These are phyloP conservation scores for Rhizophora apiculata DNA, from an alignment of 345 rosid genomes.

Conservation along the genomic window DNA sequence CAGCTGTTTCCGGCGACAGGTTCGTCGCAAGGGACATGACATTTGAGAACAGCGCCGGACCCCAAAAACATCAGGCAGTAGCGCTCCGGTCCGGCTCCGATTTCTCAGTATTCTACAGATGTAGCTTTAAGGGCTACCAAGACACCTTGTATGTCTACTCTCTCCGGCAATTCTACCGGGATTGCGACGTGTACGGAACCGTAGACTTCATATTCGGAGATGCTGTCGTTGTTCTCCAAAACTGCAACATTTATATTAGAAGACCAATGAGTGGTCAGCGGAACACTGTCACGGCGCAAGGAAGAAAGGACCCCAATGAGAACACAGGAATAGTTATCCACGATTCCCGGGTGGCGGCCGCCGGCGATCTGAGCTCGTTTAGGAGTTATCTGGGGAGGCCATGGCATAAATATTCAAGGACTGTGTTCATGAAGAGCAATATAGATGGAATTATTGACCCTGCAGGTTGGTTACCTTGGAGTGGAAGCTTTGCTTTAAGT, in stretches of 20 bases:
- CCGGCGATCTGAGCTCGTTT: not conserved
- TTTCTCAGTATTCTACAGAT: slow-evolving; percentile 2
- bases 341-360: not conserved
- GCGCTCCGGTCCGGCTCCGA: not conserved
- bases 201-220: not conserved
- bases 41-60: slow-evolving; percentile 10
- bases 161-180: not conserved
- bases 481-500: not conserved
- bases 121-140: slow-evolving; percentile 14
- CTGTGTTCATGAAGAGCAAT: not conserved
- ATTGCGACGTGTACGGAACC: not conserved
- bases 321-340: not conserved
- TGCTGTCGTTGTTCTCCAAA: not conserved
- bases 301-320: not conserved
- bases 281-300: not conserved
- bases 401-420: slow-evolving; percentile 10
- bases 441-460: not conserved
- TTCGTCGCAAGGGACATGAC: slow-evolving; percentile 2
- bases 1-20: not conserved
- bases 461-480: slow-evolving; percentile 1
- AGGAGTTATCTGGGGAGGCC: slow-evolving; percentile 1
- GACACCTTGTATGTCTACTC: not conserved
- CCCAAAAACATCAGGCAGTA: slow-evolving; percentile 4
- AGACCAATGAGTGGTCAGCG: not conserved
- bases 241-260: not conserved